phyloP scores from a whole-genome alignment of 805 yeast genomes.

The Lachancea waltii region DNA sequence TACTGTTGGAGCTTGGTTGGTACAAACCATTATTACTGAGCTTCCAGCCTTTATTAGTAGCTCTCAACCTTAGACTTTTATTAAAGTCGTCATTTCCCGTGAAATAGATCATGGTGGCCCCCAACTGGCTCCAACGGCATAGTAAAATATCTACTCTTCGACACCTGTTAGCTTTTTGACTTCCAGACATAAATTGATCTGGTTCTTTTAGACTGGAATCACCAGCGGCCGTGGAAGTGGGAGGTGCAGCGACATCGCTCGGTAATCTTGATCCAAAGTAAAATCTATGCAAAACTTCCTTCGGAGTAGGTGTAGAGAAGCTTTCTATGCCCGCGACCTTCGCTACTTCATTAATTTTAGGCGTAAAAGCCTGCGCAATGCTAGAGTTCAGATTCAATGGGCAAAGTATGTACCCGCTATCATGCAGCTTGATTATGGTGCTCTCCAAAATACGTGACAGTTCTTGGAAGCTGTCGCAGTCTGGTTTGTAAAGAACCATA shows the following conservation, averaged over 20 bases:
- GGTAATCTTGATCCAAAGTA: slow-evolving; percentile 9
- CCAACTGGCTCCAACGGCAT: slow-evolving; percentile 29
- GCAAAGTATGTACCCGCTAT: slow-evolving; percentile 22
- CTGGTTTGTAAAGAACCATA: slow-evolving; percentile 24
- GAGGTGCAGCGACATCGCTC: neutral
- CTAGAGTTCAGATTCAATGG: slow-evolving; percentile 14
- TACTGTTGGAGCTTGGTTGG: no score
- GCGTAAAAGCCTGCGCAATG: slow-evolving; percentile 5
- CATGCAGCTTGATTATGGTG: slow-evolving; percentile 14
- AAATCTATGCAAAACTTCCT: slow-evolving; percentile 9
- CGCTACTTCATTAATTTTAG: neutral
- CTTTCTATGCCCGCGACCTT: slow-evolving; percentile 1
- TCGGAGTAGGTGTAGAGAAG: neutral
- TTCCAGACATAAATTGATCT: slow-evolving; percentile 3
- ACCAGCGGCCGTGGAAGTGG: neutral
- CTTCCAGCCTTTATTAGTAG: slow-evolving; percentile 23
- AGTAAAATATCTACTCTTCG: slow-evolving; percentile 30
- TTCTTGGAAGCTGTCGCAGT: slow-evolving; percentile 21
- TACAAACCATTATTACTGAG: slow-evolving; percentile 30
- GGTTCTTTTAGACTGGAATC: neutral
- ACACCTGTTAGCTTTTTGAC: slow-evolving; percentile 14
- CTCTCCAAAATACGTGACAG: slow-evolving; percentile 19
- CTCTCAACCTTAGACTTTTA: slow-evolving; percentile 25
- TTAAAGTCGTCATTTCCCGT: slow-evolving; percentile 31
- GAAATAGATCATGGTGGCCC: slow-evolving; percentile 30